Conservation (phyloP, 192 early-diverging fungal species). For the Spinellus fusiger region DNA sequence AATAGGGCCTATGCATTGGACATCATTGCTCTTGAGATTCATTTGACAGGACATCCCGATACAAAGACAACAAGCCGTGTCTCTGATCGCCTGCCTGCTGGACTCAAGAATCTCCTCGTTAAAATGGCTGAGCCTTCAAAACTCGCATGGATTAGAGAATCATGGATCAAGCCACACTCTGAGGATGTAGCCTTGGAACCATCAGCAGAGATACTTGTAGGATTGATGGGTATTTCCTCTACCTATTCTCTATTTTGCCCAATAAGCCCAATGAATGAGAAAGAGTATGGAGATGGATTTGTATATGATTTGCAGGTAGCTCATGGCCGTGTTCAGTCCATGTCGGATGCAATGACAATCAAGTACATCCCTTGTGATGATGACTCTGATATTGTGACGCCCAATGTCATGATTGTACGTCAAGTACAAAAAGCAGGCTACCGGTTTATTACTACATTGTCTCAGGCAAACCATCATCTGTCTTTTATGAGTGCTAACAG, state of each 20-base stretch:
- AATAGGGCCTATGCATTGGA: constrained; percentile 11
- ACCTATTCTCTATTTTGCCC: neutral
- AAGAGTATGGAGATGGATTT: constrained; percentile 28
- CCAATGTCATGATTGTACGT: neutral
- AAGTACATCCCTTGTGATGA: neutral
- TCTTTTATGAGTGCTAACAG: constrained; percentile 24
- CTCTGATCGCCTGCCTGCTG: constrained; percentile 12
- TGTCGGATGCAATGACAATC: neutral
- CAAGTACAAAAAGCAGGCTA: neutral
- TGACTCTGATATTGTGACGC: neutral
- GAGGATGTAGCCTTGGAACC: neutral
- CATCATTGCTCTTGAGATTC: constrained; percentile 15
- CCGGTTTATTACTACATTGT: neutral
- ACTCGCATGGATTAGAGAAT: constrained; percentile 4
- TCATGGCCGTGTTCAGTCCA: neutral
- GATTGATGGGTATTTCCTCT: neutral
- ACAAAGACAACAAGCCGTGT: neutral
- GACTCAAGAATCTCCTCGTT: constrained; percentile 18
- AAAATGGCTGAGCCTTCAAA: constrained; percentile 17
- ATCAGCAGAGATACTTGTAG: neutral
- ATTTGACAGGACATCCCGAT: constrained; percentile 9
- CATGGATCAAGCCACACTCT: constrained; percentile 5
- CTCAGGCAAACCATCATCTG: constrained; percentile 19
- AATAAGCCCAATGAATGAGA: constrained; percentile 3
- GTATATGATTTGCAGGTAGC: constrained; percentile 25